phyloP scores from a whole-genome alignment of 495 filamentous ascomycete species.

The Saxispiralis lemnorum region DNA sequence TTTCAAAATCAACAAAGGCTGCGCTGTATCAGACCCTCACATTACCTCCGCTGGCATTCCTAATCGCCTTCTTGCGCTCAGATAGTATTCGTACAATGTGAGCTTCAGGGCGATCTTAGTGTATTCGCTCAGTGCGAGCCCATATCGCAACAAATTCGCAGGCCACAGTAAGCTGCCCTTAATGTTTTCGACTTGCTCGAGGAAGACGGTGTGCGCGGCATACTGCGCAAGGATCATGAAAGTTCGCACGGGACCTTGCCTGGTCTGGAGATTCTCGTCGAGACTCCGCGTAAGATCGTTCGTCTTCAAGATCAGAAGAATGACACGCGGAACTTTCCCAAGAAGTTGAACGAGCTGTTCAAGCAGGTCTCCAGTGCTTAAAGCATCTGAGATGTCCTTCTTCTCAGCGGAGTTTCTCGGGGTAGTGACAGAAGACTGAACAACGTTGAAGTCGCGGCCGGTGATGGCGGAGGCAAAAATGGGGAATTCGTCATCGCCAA shows the following conservation, averaged over 20 bases:
- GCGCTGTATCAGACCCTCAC: background rate
- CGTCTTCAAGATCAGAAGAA: conserved; percentile 91
- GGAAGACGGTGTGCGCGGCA: conserved; percentile 72
- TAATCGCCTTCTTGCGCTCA: conserved; percentile 33
- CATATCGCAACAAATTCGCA: conserved; percentile 36
- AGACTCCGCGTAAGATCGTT: conserved; percentile 91
- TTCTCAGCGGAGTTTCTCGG: conserved; percentile 57
- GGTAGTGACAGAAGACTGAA: conserved; percentile 42
- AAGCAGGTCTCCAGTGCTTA: conserved; percentile 75
- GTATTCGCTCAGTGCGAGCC: conserved; percentile 40
- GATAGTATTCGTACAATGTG: conserved; percentile 43
- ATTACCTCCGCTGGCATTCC: conserved; percentile 15
- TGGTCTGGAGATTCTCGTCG: conserved; percentile 83
- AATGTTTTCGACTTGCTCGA: conserved; percentile 66
- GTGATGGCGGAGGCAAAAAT: conserved; percentile 95
- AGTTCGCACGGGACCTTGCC: conserved; percentile 67
- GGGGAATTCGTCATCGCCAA: conserved; percentile 83
- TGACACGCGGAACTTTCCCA: conserved; percentile 73
- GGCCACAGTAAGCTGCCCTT: conserved; percentile 39
- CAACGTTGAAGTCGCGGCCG: conserved; percentile 67
- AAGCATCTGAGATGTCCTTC: conserved; percentile 56
- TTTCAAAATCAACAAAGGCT: too few species aligned
- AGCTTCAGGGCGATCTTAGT: conserved; percentile 48
- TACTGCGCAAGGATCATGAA: conserved; percentile 92
- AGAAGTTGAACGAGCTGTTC: conserved; percentile 77